Percentiles rank a stretch among this genome's conserved stretches.
Evolutionary conservation across 1,139 yeast species (phyloP).

Genomic region (Wickerhamomyces sp.): DNA sequence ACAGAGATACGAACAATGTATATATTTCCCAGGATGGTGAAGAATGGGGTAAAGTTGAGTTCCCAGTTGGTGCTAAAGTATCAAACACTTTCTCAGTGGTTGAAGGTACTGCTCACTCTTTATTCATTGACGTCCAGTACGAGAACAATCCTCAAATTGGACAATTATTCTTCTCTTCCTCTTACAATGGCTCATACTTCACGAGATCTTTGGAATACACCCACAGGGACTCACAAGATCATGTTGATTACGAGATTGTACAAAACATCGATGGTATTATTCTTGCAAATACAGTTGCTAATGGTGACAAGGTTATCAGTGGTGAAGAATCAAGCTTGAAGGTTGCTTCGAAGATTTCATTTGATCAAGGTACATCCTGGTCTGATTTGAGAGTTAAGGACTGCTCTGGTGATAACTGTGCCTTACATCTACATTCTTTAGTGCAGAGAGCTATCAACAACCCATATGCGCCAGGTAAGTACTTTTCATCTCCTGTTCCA

Average conservation of each 20-base stretch:
- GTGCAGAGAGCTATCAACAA: conserved; percentile 15
- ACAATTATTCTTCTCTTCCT: conserved; percentile 54
- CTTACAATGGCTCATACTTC: conserved; percentile 50
- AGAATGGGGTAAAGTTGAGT: conserved; percentile 43
- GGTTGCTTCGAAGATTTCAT: conserved; percentile 41
- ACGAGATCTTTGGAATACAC: conserved; percentile 42
- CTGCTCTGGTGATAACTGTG: conserved; percentile 23
- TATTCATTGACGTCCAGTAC: conserved; percentile 43
- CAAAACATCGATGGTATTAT: conserved; percentile 64
- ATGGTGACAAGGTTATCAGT: conserved; percentile 20
- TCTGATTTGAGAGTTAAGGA: conserved; percentile 39
- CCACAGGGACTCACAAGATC: conserved; percentile 32
- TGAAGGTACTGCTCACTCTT: conserved; percentile 49
- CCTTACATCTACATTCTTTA: conserved; percentile 15
- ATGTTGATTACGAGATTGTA: conserved; percentile 41
- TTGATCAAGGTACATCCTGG: conserved; percentile 70
- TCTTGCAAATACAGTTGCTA: conserved; percentile 41
- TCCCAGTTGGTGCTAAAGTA: conserved; percentile 33
- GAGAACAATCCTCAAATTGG: conserved; percentile 24
- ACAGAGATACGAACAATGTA: conserved; percentile 36
- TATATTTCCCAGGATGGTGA: conserved; percentile 53
- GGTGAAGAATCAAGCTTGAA: conserved; percentile 27
- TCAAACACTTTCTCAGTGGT: conserved; percentile 40
- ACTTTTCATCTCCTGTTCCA: conserved; percentile 58
- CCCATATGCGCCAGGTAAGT: conserved; percentile 20